Evolutionary conservation across 2,329 filamentous ascomycete genomes (phyloP).

Genomic region (Cercospora nicotianae): DNA sequence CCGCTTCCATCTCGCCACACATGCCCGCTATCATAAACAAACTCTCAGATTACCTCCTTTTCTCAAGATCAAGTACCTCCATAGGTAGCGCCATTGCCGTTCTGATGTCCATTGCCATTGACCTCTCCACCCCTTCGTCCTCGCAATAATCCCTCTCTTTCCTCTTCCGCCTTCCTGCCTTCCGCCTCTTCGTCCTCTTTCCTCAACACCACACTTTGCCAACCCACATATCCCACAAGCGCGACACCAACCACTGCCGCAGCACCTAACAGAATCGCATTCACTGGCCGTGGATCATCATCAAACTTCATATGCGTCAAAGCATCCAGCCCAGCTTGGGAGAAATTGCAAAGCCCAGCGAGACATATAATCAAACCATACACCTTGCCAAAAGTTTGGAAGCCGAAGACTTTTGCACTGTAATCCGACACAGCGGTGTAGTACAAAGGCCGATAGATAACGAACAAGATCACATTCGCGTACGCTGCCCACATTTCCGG

Average conservation of each 20-base stretch:
- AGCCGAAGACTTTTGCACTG: conserved; percentile 87
- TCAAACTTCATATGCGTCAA: conserved; percentile 71
- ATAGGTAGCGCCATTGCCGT: neutral
- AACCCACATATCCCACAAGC: conserved; percentile 67
- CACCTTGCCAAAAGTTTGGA: conserved; percentile 89
- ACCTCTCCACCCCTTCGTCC: neutral
- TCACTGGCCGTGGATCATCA: conserved; percentile 74
- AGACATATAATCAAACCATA: conserved; percentile 88
- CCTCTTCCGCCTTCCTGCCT: conserved; percentile 28
- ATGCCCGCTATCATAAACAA: neutral
- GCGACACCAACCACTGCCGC: conserved; percentile 64
- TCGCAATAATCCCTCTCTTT: neutral
- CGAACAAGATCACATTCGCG: conserved; percentile 73
- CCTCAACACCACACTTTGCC: conserved; percentile 49
- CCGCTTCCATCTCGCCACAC: neutral
- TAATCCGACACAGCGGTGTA: conserved; percentile 90
- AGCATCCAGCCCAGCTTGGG: conserved; percentile 75
- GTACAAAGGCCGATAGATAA: conserved; percentile 83
- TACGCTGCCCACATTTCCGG: conserved; percentile 72
- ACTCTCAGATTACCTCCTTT: neutral
- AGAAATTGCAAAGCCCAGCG: conserved; percentile 80
- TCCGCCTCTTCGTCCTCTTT: conserved; percentile 43
- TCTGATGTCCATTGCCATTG: neutral
- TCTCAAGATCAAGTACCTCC: neutral
- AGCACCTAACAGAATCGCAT: conserved; percentile 63